phyloP scores from a whole-genome alignment of 2,329 filamentous ascomycete species.

The Ampelomyces quisqualis region DNA sequence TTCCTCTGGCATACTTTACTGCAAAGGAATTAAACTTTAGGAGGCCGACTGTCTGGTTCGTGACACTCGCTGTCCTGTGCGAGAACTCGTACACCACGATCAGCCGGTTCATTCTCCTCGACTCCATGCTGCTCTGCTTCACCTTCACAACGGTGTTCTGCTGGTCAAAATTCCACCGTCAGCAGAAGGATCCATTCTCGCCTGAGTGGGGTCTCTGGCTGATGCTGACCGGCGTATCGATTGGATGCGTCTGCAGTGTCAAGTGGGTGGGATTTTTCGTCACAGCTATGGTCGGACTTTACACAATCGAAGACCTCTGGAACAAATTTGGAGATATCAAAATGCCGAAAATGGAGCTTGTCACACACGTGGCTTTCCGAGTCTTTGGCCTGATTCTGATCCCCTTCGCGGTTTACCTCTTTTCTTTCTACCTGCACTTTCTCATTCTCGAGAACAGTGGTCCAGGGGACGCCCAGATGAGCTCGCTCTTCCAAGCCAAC shows the following conservation, averaged over 20 bases:
- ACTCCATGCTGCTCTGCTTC: conserved; percentile 98
- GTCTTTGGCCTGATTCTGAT: conserved; percentile 85
- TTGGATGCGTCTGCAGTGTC: conserved; percentile 97
- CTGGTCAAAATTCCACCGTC: conserved; percentile 94
- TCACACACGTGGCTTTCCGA: conserved; percentile 75
- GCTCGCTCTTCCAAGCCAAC: conserved; percentile 97
- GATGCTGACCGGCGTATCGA: conserved; percentile 87
- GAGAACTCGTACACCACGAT: conserved; percentile 99
- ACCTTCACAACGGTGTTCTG: conserved; percentile 97
- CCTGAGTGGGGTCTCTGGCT: conserved; percentile 94
- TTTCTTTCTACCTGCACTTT: conserved; percentile 95
- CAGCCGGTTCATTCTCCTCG: conserved; percentile 94
- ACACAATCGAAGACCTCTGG: conserved; percentile 96
- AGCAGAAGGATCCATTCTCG: conserved; percentile 82
- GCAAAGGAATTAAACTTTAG: conserved; percentile 86
- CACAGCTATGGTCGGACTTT: conserved; percentile 90
- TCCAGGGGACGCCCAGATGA: conserved; percentile 99
- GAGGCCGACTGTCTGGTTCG: conserved; percentile 86
- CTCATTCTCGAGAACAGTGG: conserved; percentile 89
- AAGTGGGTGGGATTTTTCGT: conserved; percentile 98
- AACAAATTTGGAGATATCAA: conserved; percentile 93
- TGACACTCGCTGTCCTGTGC: conserved; percentile 95
- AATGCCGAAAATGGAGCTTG: conserved; percentile 78
- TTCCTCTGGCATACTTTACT: conserved; percentile 93
- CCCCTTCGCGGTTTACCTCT: conserved; percentile 87